These are phyloP conservation scores for Aspergillus pseudotamarii DNA, from an alignment of 2,329 filamentous ascomycete genomes.

Conservation along the genomic window DNA sequence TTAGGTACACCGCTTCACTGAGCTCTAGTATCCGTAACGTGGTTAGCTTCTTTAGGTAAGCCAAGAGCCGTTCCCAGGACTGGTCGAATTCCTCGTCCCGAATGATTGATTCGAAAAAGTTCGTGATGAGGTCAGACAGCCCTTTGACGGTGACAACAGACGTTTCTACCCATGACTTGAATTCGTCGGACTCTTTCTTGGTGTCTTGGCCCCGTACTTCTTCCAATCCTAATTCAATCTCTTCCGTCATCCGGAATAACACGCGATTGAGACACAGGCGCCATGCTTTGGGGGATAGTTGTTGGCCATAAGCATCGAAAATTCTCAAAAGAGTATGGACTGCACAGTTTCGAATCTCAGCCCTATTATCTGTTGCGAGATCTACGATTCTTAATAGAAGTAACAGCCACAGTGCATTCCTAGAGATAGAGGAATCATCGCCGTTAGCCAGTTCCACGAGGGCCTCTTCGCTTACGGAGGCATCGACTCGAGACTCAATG, in stretches of 20 bases:
- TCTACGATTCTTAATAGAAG: constrained; percentile 44
- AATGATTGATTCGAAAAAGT: constrained; percentile 74
- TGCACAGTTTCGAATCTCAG: constrained; percentile 59
- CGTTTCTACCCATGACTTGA: constrained; percentile 71
- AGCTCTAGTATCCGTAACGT: constrained; percentile 68
- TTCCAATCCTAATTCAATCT: constrained; percentile 60
- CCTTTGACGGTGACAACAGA: constrained; percentile 74
- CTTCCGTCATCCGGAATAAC: constrained; percentile 74
- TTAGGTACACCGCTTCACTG: constrained; percentile 71
- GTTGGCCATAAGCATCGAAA: constrained; percentile 86
- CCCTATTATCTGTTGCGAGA: constrained; percentile 43
- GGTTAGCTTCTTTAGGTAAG: constrained; percentile 67
- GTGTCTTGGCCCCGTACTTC: constrained; percentile 16
- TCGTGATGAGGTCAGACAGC: constrained; percentile 71
- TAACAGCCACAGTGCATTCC: constrained; percentile 37
- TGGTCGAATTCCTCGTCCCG: constrained; percentile 67
- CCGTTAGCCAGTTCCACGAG: constrained; percentile 62
- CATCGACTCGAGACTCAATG: constrained; percentile 40
- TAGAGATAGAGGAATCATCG: constrained; percentile 61
- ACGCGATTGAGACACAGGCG: constrained; percentile 79
- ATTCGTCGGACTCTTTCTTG: constrained; percentile 29
- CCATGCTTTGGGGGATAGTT: constrained; percentile 77
- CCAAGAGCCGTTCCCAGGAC: constrained; percentile 75
- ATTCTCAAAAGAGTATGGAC: constrained; percentile 90
- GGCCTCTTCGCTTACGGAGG: constrained; percentile 58